Conservation (phyloP, 2,329 filamentous ascomycete species). For the Gyromitra esculenta region DNA sequence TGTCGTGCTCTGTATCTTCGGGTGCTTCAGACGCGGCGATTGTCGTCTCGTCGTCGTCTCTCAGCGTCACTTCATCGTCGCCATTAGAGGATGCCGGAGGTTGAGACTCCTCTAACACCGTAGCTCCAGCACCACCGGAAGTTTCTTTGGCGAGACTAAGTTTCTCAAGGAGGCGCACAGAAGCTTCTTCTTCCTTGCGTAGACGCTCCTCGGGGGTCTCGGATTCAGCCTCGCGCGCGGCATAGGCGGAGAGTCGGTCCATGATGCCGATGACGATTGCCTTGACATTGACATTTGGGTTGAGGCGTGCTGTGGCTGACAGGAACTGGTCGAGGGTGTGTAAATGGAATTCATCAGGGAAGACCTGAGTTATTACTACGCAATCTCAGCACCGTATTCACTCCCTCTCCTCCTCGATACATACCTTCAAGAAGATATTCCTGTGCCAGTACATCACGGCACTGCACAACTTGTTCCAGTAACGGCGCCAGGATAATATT, state of each 20-base stretch:
- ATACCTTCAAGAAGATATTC: slow-evolving; percentile 89
- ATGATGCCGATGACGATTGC: slow-evolving; percentile 97
- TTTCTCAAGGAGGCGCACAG: slow-evolving; percentile 79
- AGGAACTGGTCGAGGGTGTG: slow-evolving; percentile 96
- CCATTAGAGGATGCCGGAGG: slow-evolving; percentile 1
- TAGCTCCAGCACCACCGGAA: neutral
- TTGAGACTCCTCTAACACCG: slow-evolving; percentile 9
- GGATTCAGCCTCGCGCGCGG: slow-evolving; percentile 82
- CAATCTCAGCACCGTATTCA: slow-evolving; percentile 56
- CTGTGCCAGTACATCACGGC: slow-evolving; percentile 93
- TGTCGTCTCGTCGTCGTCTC: slow-evolving; percentile 44
- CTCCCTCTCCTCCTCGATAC: neutral
- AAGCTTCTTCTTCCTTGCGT: slow-evolving; percentile 84
- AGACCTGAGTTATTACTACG: slow-evolving; percentile 93
- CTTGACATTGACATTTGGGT: slow-evolving; percentile 97
- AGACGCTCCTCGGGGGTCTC: slow-evolving; percentile 76
- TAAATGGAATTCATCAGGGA: slow-evolving; percentile 97
- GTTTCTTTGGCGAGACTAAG: slow-evolving; percentile 70
- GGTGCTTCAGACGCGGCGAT: slow-evolving; percentile 31
- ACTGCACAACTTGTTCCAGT: slow-evolving; percentile 96
- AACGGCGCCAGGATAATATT: slow-evolving; percentile 86
- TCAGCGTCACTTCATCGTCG: slow-evolving; percentile 36
- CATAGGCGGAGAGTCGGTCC: slow-evolving; percentile 94
- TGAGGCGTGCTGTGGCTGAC: slow-evolving; percentile 88
- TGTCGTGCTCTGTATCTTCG: neutral